Conservation (phyloP, 2,329 filamentous ascomycete genomes). For the Xylaria sp. region DNA sequence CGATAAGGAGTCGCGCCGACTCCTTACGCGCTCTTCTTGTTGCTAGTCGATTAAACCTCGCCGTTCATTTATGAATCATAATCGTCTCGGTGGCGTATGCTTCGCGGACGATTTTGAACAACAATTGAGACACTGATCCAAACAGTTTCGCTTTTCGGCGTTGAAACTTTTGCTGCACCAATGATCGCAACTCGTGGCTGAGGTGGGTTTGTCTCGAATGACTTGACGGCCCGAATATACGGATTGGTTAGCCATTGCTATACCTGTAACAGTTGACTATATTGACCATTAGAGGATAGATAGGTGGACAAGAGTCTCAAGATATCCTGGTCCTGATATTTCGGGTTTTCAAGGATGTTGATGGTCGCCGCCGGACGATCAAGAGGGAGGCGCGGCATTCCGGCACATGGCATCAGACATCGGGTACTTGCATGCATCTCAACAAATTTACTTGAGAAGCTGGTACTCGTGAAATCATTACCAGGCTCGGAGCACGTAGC, state of each 20-base stretch:
- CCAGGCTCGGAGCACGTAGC: not conserved
- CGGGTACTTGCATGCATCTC: not conserved
- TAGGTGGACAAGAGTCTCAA: conserved; percentile 20
- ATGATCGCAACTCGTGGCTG: conserved; percentile 17
- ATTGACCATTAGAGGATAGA: conserved; percentile 13
- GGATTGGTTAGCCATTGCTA: conserved; percentile 19
- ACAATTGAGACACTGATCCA: conserved; percentile 20
- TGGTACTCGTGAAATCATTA: not conserved
- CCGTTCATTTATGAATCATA: conserved; percentile 8
- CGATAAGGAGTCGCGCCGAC: not conserved
- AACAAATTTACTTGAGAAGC: not conserved
- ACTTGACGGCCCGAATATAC: conserved; percentile 30
- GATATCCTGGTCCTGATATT: conserved; percentile 1
- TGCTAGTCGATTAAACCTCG: not conserved
- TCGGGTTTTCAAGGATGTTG: not conserved
- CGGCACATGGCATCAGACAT: conserved; percentile 9
- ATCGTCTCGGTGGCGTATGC: not conserved
- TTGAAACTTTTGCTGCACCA: conserved; percentile 11
- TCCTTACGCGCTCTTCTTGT: conserved; percentile 9
- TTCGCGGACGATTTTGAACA: not conserved
- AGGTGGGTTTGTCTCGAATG: conserved; percentile 3
- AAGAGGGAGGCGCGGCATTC: conserved; percentile 32
- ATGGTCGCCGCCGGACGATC: not conserved
- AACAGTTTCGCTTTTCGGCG: not conserved
- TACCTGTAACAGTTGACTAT: conserved; percentile 7